Percentiles rank a stretch among this genome's conserved stretches.
Conservation (phyloP, 2,329 filamentous ascomycete species). For the Diaporthe ilicicola region DNA sequence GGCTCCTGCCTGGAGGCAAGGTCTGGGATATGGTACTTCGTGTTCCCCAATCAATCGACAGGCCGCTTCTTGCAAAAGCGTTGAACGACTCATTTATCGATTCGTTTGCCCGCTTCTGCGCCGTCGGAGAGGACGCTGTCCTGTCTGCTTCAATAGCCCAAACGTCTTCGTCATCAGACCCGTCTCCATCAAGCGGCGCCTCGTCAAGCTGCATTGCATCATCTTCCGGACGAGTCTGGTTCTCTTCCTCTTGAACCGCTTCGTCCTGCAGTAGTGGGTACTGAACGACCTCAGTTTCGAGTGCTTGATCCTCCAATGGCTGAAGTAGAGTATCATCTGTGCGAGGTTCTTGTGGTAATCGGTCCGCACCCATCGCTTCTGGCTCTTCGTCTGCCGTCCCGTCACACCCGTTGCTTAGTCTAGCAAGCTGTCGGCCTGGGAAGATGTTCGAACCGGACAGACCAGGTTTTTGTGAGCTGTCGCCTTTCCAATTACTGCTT, state of each 20-base stretch:
- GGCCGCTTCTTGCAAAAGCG: constrained; percentile 42
- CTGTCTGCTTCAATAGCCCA: constrained; percentile 67
- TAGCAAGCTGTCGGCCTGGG: not conserved
- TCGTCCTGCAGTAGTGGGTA: not conserved
- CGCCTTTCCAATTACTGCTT: not conserved
- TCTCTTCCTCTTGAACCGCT: not conserved
- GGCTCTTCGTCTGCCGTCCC: constrained; percentile 34
- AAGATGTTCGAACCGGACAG: not conserved
- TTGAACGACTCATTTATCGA: constrained; percentile 34
- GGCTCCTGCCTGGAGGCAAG: constrained; percentile 10
- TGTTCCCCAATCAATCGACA: constrained; percentile 36
- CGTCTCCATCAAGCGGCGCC: constrained; percentile 32
- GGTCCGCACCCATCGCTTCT: constrained; percentile 33
- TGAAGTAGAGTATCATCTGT: constrained; percentile 36
- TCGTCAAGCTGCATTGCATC: constrained; percentile 24
- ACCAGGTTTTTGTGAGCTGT: not conserved
- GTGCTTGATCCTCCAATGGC: constrained; percentile 3
- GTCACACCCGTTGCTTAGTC: constrained; percentile 33
- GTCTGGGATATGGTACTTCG: constrained; percentile 28
- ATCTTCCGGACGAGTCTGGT: not conserved
- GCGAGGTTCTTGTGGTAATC: constrained; percentile 33
- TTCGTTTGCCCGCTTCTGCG: constrained; percentile 34
- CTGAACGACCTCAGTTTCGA: not conserved
- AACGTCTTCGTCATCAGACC: constrained; percentile 56
- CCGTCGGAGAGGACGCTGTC: constrained; percentile 45